Conservation (phyloP, 306 rosid species). For the Ormosia emarginata region DNA sequence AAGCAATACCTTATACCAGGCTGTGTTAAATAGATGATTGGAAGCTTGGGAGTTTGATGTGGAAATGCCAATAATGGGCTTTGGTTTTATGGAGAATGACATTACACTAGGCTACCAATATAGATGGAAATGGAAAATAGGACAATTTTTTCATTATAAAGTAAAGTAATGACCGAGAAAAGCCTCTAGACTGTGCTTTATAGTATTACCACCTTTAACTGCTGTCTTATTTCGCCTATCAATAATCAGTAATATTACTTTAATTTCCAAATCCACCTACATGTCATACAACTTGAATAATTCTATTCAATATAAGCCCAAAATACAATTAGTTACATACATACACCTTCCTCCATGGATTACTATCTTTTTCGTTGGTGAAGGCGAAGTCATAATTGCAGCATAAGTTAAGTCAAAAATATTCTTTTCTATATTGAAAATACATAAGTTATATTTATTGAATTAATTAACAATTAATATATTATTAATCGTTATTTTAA, state of each 20-base stretch:
- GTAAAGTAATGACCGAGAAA: background rate
- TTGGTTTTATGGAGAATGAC: slow-evolving; percentile 22
- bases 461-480: too few relatives aligned
- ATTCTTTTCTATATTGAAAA: too few relatives aligned
- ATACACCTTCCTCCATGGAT: too few relatives aligned
- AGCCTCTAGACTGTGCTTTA: background rate
- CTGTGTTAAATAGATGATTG: slow-evolving; percentile 20
- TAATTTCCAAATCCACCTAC: background rate
- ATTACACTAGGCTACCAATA: background rate
- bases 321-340: too few relatives aligned
- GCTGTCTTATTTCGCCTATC: slow-evolving; percentile 17
- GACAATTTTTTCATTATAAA: background rate
- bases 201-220: background rate
- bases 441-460: too few relatives aligned
- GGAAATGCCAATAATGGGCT: slow-evolving; percentile 34
- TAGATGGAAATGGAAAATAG: background rate
- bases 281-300: background rate
- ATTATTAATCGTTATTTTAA: too few relatives aligned
- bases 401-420: too few relatives aligned
- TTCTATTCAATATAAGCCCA: too few relatives aligned
- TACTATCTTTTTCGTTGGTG: too few relatives aligned
- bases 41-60: background rate
- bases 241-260: background rate
- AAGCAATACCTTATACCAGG: background rate
- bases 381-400: too few relatives aligned